phyloP scores from a whole-genome alignment of 2,329 filamentous ascomycete species.

The Cryphonectria carpinicola region DNA sequence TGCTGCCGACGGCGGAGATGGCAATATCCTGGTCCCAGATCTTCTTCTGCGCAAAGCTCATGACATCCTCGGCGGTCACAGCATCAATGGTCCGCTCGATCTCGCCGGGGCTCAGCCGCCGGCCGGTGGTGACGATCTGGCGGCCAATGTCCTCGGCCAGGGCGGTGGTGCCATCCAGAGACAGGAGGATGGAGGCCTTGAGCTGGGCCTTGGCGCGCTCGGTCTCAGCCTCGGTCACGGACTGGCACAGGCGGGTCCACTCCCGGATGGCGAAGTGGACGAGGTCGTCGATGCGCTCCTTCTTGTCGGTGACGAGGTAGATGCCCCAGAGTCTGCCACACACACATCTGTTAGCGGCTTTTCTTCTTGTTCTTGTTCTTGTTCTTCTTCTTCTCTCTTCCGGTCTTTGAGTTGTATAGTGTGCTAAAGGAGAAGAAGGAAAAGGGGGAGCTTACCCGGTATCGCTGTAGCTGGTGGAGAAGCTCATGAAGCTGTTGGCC shows the following conservation, averaged over 20 bases:
- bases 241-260: conserved; percentile 93
- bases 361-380: too few relatives aligned
- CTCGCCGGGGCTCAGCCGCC: conserved; percentile 87
- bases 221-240: conserved; percentile 85
- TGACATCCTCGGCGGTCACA: conserved; percentile 95
- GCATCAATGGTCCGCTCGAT: conserved; percentile 88
- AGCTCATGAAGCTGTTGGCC: conserved; percentile 99
- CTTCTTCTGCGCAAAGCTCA: conserved; percentile 93
- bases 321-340: conserved; percentile 91
- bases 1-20: conserved; percentile 87
- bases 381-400: too few relatives aligned
- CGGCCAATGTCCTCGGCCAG: conserved; percentile 98
- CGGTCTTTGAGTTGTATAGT: neutral
- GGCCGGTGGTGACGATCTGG: conserved; percentile 96
- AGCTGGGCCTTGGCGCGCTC: conserved; percentile 99
- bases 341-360: conserved; percentile 34
- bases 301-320: conserved; percentile 93
- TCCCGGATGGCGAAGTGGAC: conserved; percentile 98
- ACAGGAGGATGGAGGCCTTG: conserved; percentile 96
- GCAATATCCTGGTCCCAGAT: conserved; percentile 98
- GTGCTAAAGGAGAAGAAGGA: neutral
- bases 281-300: conserved; percentile 87
- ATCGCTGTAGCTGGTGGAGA: conserved; percentile 99
- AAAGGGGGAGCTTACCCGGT: conserved; percentile 76
- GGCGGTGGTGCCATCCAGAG: conserved; percentile 95